Evolutionary conservation across 1,284 basidiomycete species (phyloP).

Genomic region (Malassezia equina): DNA sequence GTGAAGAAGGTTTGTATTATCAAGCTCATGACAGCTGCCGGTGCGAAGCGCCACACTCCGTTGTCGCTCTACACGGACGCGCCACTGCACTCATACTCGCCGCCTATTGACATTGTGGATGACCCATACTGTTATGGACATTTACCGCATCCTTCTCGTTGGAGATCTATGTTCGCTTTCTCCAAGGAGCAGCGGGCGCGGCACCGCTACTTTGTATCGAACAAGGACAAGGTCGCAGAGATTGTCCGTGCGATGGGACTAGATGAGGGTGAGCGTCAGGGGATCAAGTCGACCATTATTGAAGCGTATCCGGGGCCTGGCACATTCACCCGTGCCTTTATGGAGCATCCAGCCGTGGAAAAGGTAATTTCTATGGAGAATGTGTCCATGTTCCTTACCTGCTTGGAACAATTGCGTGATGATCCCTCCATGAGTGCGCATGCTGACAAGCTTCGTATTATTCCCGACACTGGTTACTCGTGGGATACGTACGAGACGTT

Average conservation of each 20-base stretch:
- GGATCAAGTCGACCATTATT: slow-evolving; percentile 34
- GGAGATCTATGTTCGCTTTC: slow-evolving; percentile 23
- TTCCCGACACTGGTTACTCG: slow-evolving; percentile 20
- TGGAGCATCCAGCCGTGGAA: slow-evolving; percentile 34
- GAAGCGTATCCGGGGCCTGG: slow-evolving; percentile 44
- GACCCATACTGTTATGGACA: slow-evolving; percentile 17
- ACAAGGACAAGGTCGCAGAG: slow-evolving; percentile 21
- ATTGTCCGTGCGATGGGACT: slow-evolving; percentile 26
- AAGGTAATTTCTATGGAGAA: slow-evolving; percentile 40
- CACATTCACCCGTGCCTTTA: slow-evolving; percentile 30
- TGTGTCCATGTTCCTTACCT: slow-evolving; percentile 17
- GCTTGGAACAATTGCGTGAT: slow-evolving; percentile 16
- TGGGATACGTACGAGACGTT: slow-evolving; percentile 33
- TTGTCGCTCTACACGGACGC: not conserved
- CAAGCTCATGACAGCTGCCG: not conserved
- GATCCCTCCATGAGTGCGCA: slow-evolving; percentile 18
- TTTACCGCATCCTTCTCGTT: slow-evolving; percentile 22
- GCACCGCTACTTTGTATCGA: slow-evolving; percentile 36
- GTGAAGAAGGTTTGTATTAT: slow-evolving; percentile 7
- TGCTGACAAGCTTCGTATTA: slow-evolving; percentile 20
- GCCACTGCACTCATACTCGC: slow-evolving; percentile 7
- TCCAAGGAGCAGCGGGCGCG: slow-evolving; percentile 16
- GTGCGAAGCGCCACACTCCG: not conserved
- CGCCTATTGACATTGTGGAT: not conserved
- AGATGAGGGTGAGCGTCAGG: slow-evolving; percentile 13